phyloP scores from a whole-genome alignment of 345 rosid species.

The Geranium brycei region DNA sequence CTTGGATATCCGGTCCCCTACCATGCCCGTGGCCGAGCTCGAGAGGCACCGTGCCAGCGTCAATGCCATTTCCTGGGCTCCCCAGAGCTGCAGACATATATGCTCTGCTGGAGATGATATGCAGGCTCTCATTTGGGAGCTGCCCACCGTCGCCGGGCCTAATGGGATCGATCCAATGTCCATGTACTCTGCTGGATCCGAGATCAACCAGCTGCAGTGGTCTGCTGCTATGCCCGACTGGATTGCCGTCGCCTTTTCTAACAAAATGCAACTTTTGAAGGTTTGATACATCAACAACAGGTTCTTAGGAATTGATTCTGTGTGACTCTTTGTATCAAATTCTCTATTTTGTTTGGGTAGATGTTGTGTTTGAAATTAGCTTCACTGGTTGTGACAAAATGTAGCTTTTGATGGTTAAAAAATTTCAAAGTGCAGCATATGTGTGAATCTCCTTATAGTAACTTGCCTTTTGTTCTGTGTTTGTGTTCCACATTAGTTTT shows the following conservation, averaged over 20 bases:
- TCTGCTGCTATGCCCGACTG: slow-evolving; percentile 73
- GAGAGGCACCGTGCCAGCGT: slow-evolving; percentile 86
- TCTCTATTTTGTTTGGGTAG: neutral
- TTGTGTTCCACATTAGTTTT: no score
- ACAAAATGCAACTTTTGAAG: slow-evolving; percentile 82
- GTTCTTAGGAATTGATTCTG: neutral
- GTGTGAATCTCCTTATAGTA: no score
- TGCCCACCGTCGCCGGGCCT: slow-evolving; percentile 86
- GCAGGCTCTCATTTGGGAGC: slow-evolving; percentile 81
- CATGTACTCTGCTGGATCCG: slow-evolving; percentile 66
- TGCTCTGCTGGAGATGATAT: slow-evolving; percentile 86
- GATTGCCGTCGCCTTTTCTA: slow-evolving; percentile 75
- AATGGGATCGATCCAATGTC: slow-evolving; percentile 90
- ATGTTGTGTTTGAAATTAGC: no score
- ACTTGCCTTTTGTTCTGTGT: no score
- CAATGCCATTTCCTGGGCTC: slow-evolving; percentile 98
- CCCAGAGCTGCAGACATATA: slow-evolving; percentile 66
- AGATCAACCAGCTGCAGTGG: slow-evolving; percentile 94
- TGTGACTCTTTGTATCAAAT: neutral
- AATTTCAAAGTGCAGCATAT: no score
- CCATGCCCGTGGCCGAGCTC: slow-evolving; percentile 83
- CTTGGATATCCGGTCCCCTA: slow-evolving; percentile 81
- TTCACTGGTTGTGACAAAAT: no score
- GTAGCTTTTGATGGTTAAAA: no score
- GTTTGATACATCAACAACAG: slow-evolving; percentile 37